Evolutionary conservation across 805 yeast genomes (phyloP), one percentile per base, ranked within the genome.

Genomic region (Metschnikowia proteae): DNA sequence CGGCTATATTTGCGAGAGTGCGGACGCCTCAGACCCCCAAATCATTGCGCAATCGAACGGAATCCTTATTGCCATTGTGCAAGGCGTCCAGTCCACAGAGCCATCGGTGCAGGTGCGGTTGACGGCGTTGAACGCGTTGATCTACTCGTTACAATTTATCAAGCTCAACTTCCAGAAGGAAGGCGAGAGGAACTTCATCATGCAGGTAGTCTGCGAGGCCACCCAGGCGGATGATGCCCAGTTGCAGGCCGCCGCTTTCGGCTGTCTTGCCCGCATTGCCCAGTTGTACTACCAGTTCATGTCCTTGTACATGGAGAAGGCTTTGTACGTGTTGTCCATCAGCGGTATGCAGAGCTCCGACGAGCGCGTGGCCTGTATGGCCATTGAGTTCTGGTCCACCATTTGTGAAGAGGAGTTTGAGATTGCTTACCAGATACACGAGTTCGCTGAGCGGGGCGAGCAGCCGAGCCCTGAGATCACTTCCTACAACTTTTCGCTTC

Each of bases 161-260:
- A 82, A 86, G 52, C 79, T 76, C 61, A 94, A 94, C 70, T 94
- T 94, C 75, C 90, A 83, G 59, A 80, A 86, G 51, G 98, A 92
- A 63, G 95, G 94, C 52, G 99, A 94, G 75, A 82, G 99, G 63
- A 91, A 94, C 66, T 90, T 86, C 69, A 87, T 94, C 66, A 94
- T 94, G 99, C 97, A 90, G 74, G 97, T 94, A 38, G 97, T 94
- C 11, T 94, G 99, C 71, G 98, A 94, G 70, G 96, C 97, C 13
- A 91, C 99, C n/a, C 97, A 92, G 67, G 87, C 95, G 23, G 78
- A 80, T 32, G 86, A 85, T 61, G 70, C 76, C 39, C 95, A 87
- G 59, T 75, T 94, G 54, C 96, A 91, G 70, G 92, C 96, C 6
- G 85, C 96, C 32, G 96, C 97, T 0, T 94, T 90, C 70, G 98